Conservation (phyloP, 306 rosid species). For the Quercus cerris region DNA sequence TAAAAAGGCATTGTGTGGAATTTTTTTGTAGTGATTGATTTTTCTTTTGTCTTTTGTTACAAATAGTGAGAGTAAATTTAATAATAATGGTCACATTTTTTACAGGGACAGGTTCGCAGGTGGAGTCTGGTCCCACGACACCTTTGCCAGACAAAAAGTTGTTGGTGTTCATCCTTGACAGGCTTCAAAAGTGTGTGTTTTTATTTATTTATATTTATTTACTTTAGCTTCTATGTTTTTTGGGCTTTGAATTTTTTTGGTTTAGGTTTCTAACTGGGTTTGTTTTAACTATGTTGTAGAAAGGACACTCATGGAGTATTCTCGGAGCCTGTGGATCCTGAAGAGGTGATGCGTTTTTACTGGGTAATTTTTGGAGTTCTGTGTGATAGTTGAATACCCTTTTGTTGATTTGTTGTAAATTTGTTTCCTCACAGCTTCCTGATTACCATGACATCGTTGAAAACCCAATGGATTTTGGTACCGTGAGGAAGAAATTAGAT, state of each 20-base stretch:
- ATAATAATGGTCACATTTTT: conserved; percentile 22
- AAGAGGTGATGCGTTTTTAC: conserved; percentile 53
- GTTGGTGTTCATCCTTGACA: conserved; percentile 94
- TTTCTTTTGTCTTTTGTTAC: neutral
- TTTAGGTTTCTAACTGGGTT: conserved; percentile 28
- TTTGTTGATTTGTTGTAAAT: conserved; percentile 18
- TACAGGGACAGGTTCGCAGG: conserved; percentile 85
- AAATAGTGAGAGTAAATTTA: conserved; percentile 15
- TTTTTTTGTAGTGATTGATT: conserved; percentile 40
- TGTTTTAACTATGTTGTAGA: conserved; percentile 47
- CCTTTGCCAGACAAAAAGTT: conserved; percentile 99
- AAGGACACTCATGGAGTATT: conserved; percentile 94
- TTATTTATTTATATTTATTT: conserved; percentile 9
- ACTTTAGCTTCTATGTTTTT: conserved; percentile 16
- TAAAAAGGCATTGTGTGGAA: conserved; percentile 38
- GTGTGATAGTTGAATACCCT: neutral
- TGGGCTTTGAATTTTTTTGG: conserved; percentile 11
- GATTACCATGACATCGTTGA: conserved; percentile 79
- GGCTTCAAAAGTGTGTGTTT: conserved; percentile 87
- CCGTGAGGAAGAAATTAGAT: conserved; percentile 73
- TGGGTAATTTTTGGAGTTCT: neutral
- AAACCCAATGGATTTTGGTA: conserved; percentile 89
- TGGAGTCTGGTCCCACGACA: conserved; percentile 93
- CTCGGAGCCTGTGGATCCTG: conserved; percentile 92
- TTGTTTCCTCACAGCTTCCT: conserved; percentile 64